Conservation (phyloP, 208 protist genomes). For the Trypanosoma melophagium region DNA sequence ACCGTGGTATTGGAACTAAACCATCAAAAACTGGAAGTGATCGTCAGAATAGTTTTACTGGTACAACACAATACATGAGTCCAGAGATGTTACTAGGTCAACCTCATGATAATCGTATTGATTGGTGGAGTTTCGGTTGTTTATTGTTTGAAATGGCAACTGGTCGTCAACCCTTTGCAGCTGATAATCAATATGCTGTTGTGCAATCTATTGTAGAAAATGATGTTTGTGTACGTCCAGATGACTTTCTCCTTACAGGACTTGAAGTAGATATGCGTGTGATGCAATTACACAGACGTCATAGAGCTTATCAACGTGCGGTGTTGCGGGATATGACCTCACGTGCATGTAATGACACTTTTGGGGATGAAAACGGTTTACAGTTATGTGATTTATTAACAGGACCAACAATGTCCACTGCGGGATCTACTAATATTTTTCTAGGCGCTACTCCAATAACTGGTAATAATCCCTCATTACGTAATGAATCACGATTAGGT, state of each 20-base stretch:
- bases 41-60: conserved; percentile 87
- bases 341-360: neutral
- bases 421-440: neutral
- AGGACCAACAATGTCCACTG: neutral
- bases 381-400: neutral
- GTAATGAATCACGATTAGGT: neutral
- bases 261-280: conserved; percentile 72
- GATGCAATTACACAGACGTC: conserved; percentile 62
- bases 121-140: conserved; percentile 96
- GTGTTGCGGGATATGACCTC: neutral
- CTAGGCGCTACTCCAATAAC: neutral
- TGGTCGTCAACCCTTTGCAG: conserved; percentile 81
- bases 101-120: conserved; percentile 87
- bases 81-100: conserved; percentile 89
- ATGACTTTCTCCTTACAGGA: conserved; percentile 69
- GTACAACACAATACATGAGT: conserved; percentile 95
- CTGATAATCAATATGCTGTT: conserved; percentile 56
- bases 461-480: neutral
- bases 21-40: conserved; percentile 21
- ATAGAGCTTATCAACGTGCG: conserved; percentile 28
- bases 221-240: conserved; percentile 48
- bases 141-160: conserved; percentile 95
- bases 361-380: neutral
- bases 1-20: conserved; percentile 24
- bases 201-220: conserved; percentile 77